Evolutionary conservation across 768 basidiomycete genomes (phyloP), one percentile per base, ranked within the genome.

Genomic region (Tylopilus intermedius): DNA sequence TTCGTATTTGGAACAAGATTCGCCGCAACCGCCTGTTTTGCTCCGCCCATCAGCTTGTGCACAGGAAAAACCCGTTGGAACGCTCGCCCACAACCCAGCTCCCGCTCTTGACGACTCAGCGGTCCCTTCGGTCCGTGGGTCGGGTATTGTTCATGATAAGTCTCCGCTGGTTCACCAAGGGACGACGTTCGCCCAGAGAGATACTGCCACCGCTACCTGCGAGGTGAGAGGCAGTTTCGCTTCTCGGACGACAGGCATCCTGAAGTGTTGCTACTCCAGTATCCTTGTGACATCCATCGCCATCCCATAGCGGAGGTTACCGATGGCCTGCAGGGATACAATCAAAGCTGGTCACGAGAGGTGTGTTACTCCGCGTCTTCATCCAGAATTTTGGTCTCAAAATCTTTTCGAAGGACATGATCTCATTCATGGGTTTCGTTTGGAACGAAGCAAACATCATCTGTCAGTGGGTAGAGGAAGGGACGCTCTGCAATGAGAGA

Each of bases 401-500:
- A 1, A 37, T 21, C 2, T 5, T 7, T 3, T 30, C 1, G 5
- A 40, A 50, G 55, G 55, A 57, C 35, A 51, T 29, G 27, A 57
- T 40, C 15, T 1, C 22, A 3, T 57, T 50, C 8, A 41, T 45
- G 5, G 18, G 21, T 1, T 7, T 9, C 27, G 9, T 42, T 18
- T 13, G 43, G 10, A 47, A 44, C 13, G 27, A 41, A 30, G 14
- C n/a, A 2, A 47, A 35, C 21, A 26, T 56, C 15, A 8, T 30
- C 33, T 56, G 55, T 21, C 39, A 41, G 10, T 56, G 55, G 55
- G 32, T 22, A 3, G 43, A 50, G 4, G 14, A 13, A 13, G 13
- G 1, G 37, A 39, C 43, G 11, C 2, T 29, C 26, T 56, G 55
- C 55, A 42, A 40, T 3, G 39, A 57, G 0, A 21, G 8, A 29